Base-by-base conservation (phyloP, 2,329 filamentous ascomycete species). In the Diatrype stigma region DNA sequence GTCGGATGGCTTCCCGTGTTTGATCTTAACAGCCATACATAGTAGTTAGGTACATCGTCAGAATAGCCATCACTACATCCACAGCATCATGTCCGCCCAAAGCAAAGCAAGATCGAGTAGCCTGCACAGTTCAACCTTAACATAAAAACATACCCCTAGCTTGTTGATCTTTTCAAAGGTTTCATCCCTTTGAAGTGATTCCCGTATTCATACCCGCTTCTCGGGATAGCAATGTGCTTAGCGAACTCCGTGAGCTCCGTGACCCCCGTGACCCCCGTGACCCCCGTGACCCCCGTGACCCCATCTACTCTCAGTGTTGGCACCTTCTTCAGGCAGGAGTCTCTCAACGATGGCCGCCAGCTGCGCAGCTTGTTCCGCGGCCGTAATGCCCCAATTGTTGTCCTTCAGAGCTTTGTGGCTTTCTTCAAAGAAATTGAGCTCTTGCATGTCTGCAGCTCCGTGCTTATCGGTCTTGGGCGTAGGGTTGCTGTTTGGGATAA, bases 341-440 rank as follows among this genome's bases (percentile, higher is more conserved):
- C 45, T 60, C 45, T 55, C 57, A 28, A 57, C 59, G 19, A 68
- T 53, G 38, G 48, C 48, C 12, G 53, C 54, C 30, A 65, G 50
- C 22, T 52, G 56, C 42, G 57, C 56, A 37, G 63, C 48, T 46
- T 66, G 65, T 3, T 59, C 55, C 10, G 55, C 57, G 6, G 60
- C 63, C 32, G 62, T 52, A 2, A 49, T 51, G 3, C 66, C 66
- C 63, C 65, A 67, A 28, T 51, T 60, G 22, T 64, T 57, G 45
- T 46, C 56, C 3, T 58, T 47, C 11, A 60, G 23, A 1, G 34
- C 46, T 38, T 58, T 59, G 23, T 54, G 60, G 40, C 55, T 63
- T 38, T 61, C 61, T 32, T 63, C 60, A 56, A 70, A 70, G 28
- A 71, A 47, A 2, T 60, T 59, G 45, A 67, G 51, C 10, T 56